Conservation (phyloP, 192 early-diverging fungal genomes). For the Backusella morwellensis region DNA sequence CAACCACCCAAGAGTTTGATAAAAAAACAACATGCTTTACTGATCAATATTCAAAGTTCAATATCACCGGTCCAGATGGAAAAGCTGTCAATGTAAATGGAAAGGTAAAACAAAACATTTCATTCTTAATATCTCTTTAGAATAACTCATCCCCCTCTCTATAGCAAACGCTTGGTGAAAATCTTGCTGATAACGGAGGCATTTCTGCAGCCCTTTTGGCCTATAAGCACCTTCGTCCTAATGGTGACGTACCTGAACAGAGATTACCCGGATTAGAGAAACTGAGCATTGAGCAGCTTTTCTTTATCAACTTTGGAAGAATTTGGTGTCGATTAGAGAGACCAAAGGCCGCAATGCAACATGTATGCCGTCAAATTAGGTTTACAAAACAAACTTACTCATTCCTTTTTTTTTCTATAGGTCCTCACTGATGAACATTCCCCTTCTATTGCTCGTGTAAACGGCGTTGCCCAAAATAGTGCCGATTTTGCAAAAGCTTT, state of each 20-base stretch:
- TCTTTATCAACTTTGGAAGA: slow-evolving; percentile 62
- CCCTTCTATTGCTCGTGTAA: slow-evolving; percentile 60
- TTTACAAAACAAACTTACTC: neutral
- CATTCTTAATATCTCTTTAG: neutral
- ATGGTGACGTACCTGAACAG: neutral
- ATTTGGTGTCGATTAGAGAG: slow-evolving; percentile 58
- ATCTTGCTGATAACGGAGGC: slow-evolving; percentile 72
- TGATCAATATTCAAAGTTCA: slow-evolving; percentile 60
- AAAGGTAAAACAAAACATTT: slow-evolving; percentile 17
- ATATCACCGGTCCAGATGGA: slow-evolving; percentile 41
- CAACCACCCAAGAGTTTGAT: slow-evolving; percentile 41
- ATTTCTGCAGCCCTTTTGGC: slow-evolving; percentile 44
- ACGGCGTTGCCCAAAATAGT: slow-evolving; percentile 63
- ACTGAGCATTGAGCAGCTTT: slow-evolving; percentile 53
- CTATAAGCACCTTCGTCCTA: slow-evolving; percentile 40
- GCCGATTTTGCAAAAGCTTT: slow-evolving; percentile 63
- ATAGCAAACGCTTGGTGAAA: slow-evolving; percentile 57
- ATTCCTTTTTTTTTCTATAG: slow-evolving; percentile 15
- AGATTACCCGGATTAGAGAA: slow-evolving; percentile 44
- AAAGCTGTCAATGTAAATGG: slow-evolving; percentile 50
- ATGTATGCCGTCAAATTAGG: neutral
- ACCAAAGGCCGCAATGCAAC: slow-evolving; percentile 24
- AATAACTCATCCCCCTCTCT: neutral
- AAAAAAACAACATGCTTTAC: slow-evolving; percentile 58
- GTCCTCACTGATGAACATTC: slow-evolving; percentile 65